Evolutionary conservation across 306 rosid species (phyloP).

Genomic region (Senna siamea): DNA sequence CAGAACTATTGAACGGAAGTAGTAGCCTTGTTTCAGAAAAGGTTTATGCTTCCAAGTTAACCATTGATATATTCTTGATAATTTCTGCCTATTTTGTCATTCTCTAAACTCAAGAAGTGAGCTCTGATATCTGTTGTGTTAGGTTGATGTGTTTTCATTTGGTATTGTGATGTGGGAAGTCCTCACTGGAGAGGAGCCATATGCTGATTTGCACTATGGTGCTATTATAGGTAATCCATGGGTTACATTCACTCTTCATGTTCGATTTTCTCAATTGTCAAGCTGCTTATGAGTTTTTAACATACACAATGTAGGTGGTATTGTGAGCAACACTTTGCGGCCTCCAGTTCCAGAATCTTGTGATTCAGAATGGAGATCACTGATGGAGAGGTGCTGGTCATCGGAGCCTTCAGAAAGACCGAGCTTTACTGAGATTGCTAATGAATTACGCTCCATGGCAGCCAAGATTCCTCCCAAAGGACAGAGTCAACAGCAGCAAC

Average conservation of each 20-base stretch:
- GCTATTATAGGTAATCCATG: slow-evolving; percentile 74
- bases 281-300: slow-evolving; percentile 16
- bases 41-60: slow-evolving; percentile 52
- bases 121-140: slow-evolving; percentile 24
- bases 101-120: slow-evolving; percentile 6
- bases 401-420: slow-evolving; percentile 85
- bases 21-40: slow-evolving; percentile 93
- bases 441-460: slow-evolving; percentile 70
- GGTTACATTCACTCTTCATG: not conserved
- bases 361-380: slow-evolving; percentile 72
- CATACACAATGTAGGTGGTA: slow-evolving; percentile 68
- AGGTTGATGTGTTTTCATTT: slow-evolving; percentile 91
- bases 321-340: slow-evolving; percentile 89
- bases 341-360: slow-evolving; percentile 74
- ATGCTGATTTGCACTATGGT: slow-evolving; percentile 86
- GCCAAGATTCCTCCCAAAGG: slow-evolving; percentile 74
- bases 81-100: slow-evolving; percentile 2
- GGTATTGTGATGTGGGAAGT: slow-evolving; percentile 94
- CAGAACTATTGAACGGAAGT: slow-evolving; percentile 89
- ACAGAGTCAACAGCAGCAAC: slow-evolving; percentile 62
- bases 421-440: slow-evolving; percentile 75
- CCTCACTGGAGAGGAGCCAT: slow-evolving; percentile 88
- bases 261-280: slow-evolving; percentile 19
- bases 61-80: not conserved
- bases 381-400: slow-evolving; percentile 94